Evolutionary conservation across 805 yeast species (phyloP), one percentile per base, ranked within the genome.

Genomic region (Clavispora santaluciae): DNA sequence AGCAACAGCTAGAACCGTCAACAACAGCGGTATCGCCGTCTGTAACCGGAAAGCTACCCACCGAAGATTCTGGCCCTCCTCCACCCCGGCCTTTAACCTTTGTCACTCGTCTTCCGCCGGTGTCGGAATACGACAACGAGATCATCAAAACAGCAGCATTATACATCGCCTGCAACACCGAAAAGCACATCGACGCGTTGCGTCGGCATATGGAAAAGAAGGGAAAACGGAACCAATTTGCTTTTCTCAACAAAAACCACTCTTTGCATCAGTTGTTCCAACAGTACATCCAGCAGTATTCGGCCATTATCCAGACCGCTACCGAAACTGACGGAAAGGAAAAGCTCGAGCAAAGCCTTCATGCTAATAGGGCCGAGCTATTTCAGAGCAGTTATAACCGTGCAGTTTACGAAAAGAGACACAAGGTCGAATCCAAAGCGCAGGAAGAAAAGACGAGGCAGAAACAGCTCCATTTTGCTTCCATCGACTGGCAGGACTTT

Each of bases 401-500:
- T 39, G 91, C 95, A 0, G 76, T 75, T 45, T 76, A 68, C 53
- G 63, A 63, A 22, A 67, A 72, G 39, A 55, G 54, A 5, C 59
- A 65, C 35, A 66, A 66, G 39, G 64, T 64, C 6, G 70, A 50
- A 61, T 63, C 44, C 46, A 58, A 40, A 38, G 60, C 56, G 34
- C 49, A 58, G 34, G 72, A 75, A 29, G 72, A 71, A 42, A 48
- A 53, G 21, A 21, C 26, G 9, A 43, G 35, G 15, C 22, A 35
- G 15, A 17, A 35, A 17, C 63, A 61, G 42, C 49, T 78, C 5
- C 81, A 75, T 31, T 86, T 73, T 61, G 87, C 90, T 0, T 75
- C 84, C 8, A 81, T 88, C 17, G 89, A 90, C 61, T 91, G 99
- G 99, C 81, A 81, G 41, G 86, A 85, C 46, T 91, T 90, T 55